Conservation (phyloP, 345 rosid genomes). For the Citrus australasica region DNA sequence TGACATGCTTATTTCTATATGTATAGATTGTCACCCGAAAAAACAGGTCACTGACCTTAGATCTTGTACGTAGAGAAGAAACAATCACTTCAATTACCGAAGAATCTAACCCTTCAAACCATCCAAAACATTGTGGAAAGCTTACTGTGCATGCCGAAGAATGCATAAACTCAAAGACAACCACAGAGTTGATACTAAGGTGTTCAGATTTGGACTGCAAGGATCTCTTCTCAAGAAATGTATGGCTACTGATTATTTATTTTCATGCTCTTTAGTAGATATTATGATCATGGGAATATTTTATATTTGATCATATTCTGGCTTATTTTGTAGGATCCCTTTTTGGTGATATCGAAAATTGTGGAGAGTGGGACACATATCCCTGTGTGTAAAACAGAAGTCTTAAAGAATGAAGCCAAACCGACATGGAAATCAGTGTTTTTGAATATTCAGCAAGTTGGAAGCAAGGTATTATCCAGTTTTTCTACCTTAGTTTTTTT, state of each 20-base stretch:
- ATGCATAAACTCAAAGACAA: slow-evolving; percentile 65
- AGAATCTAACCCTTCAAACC: slow-evolving; percentile 35
- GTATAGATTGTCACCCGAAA: slow-evolving; percentile 53
- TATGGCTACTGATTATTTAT: slow-evolving; percentile 32
- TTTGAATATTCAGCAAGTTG: slow-evolving; percentile 81
- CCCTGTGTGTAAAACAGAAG: slow-evolving; percentile 89
- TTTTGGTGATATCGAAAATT: slow-evolving; percentile 78
- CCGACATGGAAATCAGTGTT: slow-evolving; percentile 77
- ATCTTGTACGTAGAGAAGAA: slow-evolving; percentile 48
- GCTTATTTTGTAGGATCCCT: slow-evolving; percentile 65
- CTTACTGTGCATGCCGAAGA: slow-evolving; percentile 85
- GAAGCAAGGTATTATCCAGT: slow-evolving; percentile 65
- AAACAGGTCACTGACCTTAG: slow-evolving; percentile 46
- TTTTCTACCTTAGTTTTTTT: background rate
- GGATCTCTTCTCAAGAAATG: slow-evolving; percentile 82
- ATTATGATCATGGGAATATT: background rate
- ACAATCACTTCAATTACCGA: too few species aligned
- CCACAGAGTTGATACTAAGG: slow-evolving; percentile 65
- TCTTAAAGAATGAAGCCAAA: slow-evolving; percentile 63
- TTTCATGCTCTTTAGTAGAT: slow-evolving; percentile 10
- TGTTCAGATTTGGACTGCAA: slow-evolving; percentile 76
- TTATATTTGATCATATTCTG: slow-evolving; percentile 14
- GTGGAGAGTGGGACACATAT: slow-evolving; percentile 57
- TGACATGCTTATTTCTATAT: slow-evolving; percentile 2
- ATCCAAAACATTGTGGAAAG: slow-evolving; percentile 45